Evolutionary conservation across 352 stramenopile species (phyloP).

Genomic region (Globisporangium barbulae): DNA sequence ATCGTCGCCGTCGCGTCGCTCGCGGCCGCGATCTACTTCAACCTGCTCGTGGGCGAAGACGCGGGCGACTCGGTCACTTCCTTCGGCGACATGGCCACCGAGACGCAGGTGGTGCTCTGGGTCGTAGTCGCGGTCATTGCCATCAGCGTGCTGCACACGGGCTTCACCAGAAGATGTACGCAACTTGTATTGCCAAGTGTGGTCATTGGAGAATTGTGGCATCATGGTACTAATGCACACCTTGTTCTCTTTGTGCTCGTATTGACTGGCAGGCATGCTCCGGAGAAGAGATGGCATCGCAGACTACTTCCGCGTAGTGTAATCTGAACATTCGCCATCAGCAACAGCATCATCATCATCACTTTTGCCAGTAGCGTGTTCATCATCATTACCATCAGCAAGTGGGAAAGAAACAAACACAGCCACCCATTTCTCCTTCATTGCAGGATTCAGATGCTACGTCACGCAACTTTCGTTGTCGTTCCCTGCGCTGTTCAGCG

Average conservation of each 20-base stretch:
- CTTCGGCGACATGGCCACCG: constrained; percentile 48
- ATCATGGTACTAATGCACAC: background rate
- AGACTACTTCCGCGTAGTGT: constrained; percentile 10
- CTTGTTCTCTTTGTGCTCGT: background rate
- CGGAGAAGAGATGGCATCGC: constrained; percentile 11
- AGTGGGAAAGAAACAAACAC: background rate
- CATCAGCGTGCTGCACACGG: constrained; percentile 61
- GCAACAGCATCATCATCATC: background rate
- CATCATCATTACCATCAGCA: background rate
- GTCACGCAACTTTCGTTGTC: background rate
- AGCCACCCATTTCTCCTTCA: background rate
- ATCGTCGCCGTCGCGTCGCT: constrained; percentile 76
- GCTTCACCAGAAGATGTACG: constrained; percentile 64
- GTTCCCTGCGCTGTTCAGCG: too few relatives aligned
- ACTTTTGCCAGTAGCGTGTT: background rate
- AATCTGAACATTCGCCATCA: background rate
- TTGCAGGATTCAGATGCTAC: background rate
- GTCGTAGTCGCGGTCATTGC: constrained; percentile 43
- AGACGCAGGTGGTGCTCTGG: constrained; percentile 60
- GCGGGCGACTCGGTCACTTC: constrained; percentile 38
- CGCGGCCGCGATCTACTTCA: constrained; percentile 79
- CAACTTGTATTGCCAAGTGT: background rate
- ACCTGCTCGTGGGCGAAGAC: constrained; percentile 70
- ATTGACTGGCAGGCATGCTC: background rate
- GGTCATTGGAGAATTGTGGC: background rate